These are phyloP conservation scores for Lotmaria passim DNA, from an alignment of 208 protist genomes.

Conservation along the genomic window DNA sequence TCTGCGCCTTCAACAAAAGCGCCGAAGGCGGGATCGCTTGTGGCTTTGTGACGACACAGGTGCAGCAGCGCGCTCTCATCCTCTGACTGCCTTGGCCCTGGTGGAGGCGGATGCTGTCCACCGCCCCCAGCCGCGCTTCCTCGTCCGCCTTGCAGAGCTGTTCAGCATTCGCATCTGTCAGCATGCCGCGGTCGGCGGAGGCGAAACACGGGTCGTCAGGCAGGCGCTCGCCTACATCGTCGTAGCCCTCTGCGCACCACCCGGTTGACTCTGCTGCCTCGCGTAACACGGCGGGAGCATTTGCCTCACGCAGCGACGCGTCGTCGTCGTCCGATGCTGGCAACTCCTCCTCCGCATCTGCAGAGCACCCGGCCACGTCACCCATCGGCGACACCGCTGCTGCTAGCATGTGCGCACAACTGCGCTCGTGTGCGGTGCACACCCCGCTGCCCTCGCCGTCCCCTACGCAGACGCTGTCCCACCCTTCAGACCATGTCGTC, in stretches of 20 bases:
- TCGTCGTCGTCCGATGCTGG: no score
- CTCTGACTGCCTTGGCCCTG: constrained; percentile 5
- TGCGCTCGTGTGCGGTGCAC: no score
- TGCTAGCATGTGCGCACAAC: no score
- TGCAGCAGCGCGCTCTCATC: constrained; percentile 12
- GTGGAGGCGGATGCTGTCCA: constrained; percentile 11
- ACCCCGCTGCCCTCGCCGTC: no score
- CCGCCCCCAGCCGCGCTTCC: not conserved
- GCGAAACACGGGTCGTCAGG: not conserved
- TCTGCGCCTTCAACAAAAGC: constrained; percentile 1
- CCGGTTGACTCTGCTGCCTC: not conserved
- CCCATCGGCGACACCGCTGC: no score
- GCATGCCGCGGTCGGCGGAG: not conserved
- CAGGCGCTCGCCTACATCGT: not conserved
- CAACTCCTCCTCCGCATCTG: no score
- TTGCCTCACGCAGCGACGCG: no score
- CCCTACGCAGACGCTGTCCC: no score
- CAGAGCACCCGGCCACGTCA: no score
- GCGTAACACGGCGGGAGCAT: not conserved
- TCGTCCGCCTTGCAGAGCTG: not conserved
- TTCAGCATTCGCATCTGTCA: constrained; percentile 1
- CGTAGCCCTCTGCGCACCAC: not conserved
- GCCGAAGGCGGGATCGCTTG: constrained; percentile 15
- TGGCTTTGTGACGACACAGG: constrained; percentile 1
- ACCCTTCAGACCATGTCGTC: no score